Base-by-base conservation (phyloP, 1,284 basidiomycete species). In the Omphalotus olearius region DNA sequence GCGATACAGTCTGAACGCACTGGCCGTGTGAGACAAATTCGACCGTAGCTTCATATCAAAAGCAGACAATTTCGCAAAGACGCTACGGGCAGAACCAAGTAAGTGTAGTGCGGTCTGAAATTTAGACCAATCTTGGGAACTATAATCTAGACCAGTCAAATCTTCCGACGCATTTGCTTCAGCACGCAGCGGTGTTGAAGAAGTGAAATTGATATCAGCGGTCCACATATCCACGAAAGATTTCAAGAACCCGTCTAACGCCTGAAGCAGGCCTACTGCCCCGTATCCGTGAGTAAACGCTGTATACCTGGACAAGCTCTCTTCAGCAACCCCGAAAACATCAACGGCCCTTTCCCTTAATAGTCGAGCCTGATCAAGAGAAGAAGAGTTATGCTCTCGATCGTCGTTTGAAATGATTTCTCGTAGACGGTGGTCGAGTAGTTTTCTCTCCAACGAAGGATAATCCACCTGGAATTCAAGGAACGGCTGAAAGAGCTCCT, bases 281-380 rank as follows among this genome's bases (percentile, higher is more conserved):
- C 86, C 93, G 64, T 91, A 96, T 0, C 94, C 94, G 62, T 94
- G 85, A 1, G 94, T 97, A 64, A 98, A 89, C 0, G 76, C 73
- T 43, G 79, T 69, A 62, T 89, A 93, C 26, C 93, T 80, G 23
- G 70, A 66, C 47, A 93, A 72, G 25, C 88, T 88, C 43, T 90
- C 89, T 59, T 95, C 92, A 14, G 85, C 87, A n/a, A 82, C 69
- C 11, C 76, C 74, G 60, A 94, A 87, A 25, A 91, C 75, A 57
- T 89, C 82, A 10, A 84, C 74, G 0, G 84, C 79, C 40, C 82
- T 75, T 59, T 93, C 91, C 44, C 84, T 75, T 55, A 95, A 71
- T 13, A 82, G 62, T 6, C 88, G 79, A 16, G 88, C 81, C 4
- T 75, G 75, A 60, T 89, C 84, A 6, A 68, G 62, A 13, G 72